These are phyloP conservation scores for Talinum fruticosum DNA, from an alignment of 148 eudicot species.

Conservation along the genomic window DNA sequence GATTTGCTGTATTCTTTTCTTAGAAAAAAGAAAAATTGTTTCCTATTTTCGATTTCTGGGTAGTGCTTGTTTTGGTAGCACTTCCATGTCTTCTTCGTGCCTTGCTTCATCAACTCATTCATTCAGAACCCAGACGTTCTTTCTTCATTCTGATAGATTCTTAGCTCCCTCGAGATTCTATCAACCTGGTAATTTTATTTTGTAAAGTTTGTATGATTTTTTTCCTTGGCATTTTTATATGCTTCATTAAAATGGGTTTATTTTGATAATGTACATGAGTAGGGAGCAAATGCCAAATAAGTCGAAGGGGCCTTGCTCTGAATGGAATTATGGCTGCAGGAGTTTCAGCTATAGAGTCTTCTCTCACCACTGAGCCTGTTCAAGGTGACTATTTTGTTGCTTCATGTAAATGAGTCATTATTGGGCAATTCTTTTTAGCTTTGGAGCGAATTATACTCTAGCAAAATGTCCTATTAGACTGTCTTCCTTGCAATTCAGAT, in stretches of 20 bases:
- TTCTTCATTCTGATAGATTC: slow-evolving; percentile 21
- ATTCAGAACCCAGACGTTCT: slow-evolving; percentile 12
- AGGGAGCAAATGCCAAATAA: slow-evolving; percentile 61
- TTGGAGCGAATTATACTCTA: neutral
- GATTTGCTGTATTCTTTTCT: too few species aligned
- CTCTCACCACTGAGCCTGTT: slow-evolving; percentile 55
- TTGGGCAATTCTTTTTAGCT: neutral
- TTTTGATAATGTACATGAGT: neutral
- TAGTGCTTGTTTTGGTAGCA: neutral
- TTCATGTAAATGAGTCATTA: neutral
- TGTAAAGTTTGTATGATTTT: neutral
- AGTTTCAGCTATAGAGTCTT: slow-evolving; percentile 54
- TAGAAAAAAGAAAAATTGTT: too few species aligned
- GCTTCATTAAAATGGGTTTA: neutral
- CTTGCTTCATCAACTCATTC: slow-evolving; percentile 25
- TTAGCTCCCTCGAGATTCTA: slow-evolving; percentile 21
- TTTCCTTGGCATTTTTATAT: neutral
- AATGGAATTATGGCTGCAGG: slow-evolving; percentile 78
- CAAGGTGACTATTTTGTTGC: slow-evolving; percentile 35
- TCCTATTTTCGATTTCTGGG: neutral
- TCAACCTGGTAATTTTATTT: slow-evolving; percentile 20
- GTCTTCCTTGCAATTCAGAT: too few species aligned
- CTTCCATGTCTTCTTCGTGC: slow-evolving; percentile 25
- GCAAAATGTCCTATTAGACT: too few species aligned
- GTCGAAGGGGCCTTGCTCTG: slow-evolving; percentile 65